phyloP scores from a whole-genome alignment of 2,329 filamentous ascomycete species.

The Ophiobolus disseminans region DNA sequence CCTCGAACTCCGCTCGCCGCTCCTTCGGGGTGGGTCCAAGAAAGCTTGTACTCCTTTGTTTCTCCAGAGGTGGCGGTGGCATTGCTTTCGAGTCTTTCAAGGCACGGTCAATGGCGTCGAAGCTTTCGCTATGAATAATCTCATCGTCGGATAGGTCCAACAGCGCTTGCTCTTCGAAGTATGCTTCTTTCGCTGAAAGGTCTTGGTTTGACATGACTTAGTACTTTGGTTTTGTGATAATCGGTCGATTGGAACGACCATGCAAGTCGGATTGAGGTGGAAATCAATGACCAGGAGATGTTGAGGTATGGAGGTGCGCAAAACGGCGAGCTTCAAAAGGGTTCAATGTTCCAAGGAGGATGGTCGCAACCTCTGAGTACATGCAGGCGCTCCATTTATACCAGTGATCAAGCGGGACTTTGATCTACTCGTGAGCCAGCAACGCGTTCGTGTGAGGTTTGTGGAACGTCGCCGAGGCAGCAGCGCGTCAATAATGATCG shows the following conservation, averaged over 20 bases:
- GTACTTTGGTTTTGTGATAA: too few relatives aligned
- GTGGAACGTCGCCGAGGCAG: conserved; percentile 18
- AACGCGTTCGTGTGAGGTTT: conserved; percentile 7
- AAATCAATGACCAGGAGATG: too few relatives aligned
- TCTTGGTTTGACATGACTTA: conserved; percentile 25
- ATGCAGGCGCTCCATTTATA: conserved; percentile 10
- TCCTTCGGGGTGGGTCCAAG: conserved; percentile 42
- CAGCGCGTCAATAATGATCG: conserved; percentile 18
- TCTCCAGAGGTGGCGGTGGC: conserved; percentile 20
- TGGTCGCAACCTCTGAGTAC: too few relatives aligned
- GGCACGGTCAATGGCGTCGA: conserved; percentile 22
- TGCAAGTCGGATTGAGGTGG: too few relatives aligned
- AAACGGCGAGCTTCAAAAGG: too few relatives aligned
- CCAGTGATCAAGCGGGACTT: background rate
- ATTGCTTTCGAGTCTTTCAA: conserved; percentile 31
- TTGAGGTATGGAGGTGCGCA: too few relatives aligned
- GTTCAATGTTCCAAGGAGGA: too few relatives aligned
- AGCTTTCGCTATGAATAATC: conserved; percentile 19
- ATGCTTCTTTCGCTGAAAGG: conserved; percentile 35
- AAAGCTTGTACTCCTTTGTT: conserved; percentile 36
- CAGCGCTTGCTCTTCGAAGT: conserved; percentile 39
- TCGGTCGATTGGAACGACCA: too few relatives aligned
- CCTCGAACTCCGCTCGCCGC: conserved; percentile 33
- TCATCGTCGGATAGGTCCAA: conserved; percentile 42
- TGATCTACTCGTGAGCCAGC: background rate